Evolutionary conservation across 352 stramenopile genomes (phyloP), one percentile per base, ranked within the genome.

Genomic region (Aphanomyces euteiches): DNA sequence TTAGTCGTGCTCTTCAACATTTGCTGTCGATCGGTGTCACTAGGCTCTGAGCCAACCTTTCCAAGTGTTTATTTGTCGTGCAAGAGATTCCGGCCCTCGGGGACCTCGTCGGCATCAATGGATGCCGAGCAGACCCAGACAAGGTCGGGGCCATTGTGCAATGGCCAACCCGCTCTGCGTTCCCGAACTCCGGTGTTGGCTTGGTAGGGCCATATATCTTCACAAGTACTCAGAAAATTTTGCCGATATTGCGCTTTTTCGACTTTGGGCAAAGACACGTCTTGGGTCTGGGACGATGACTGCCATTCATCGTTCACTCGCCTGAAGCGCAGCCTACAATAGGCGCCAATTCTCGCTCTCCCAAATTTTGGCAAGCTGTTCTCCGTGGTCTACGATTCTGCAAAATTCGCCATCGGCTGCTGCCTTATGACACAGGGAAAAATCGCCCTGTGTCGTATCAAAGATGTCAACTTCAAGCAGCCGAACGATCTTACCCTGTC

Each of bases 41-140:
- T 57, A 73, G 80, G 17, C 47, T 80, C 0, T 76, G 75, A 36
- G 69, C 72, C 2, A 74, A 76, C 19, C 17, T 78, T 1, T 67
- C 69, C 17, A 77, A 81, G 48, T 80, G 66, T 53, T n/a, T n/a
- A n/a, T n/a, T n/a, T n/a, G n/a, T n/a, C n/a, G n/a, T n/a, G n/a
- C n/a, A n/a, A n/a, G n/a, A 79, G 58, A 80, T 79, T 28, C 75
- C 57, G 19, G 61, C 76, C 6, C 63, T 83, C 8, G 66, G 66
- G 5, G 75, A 75, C 53, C 77, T 76, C 37, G 7, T 74, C 47
- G 17, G 60, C 45, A 0, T 73, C 63, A 45, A 63, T 64, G 1
- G 47, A 5, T 74, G 56, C 53, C 47, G 59, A n/a, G 28, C 13
- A 3, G 56, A 73, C 43, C 69, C 64, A 1, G 39, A 19, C 13